Percentiles rank a stretch among this genome's conserved stretches.
These are phyloP conservation scores for Euphorbia tirucalli DNA, from an alignment of 345 rosid species.

Conservation along the genomic window DNA sequence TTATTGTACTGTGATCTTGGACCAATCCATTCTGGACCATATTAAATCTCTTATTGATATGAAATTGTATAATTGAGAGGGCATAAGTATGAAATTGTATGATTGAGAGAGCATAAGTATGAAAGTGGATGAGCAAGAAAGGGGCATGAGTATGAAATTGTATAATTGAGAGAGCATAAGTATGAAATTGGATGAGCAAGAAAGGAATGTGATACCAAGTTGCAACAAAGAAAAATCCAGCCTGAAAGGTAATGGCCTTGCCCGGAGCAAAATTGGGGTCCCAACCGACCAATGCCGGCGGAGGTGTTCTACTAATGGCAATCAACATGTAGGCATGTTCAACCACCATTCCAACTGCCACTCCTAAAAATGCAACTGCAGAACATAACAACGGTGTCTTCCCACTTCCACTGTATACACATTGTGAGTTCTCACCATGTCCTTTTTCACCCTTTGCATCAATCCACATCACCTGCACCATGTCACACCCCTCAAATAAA, in stretches of 20 bases:
- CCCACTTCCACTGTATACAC: constrained; percentile 72
- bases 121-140: too few relatives aligned
- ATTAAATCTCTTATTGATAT: too few relatives aligned
- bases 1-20: too few relatives aligned
- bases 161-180: too few relatives aligned
- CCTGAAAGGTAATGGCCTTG: constrained; percentile 55
- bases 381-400: constrained; percentile 65
- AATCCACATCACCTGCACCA: constrained; percentile 56
- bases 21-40: too few relatives aligned
- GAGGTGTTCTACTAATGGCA: constrained; percentile 62
- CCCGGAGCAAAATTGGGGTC: constrained; percentile 42
- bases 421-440: constrained; percentile 34
- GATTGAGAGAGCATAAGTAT: too few relatives aligned
- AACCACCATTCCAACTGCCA: constrained; percentile 66
- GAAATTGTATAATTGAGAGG: too few relatives aligned
- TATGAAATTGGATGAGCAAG: neutral
- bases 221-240: constrained; percentile 70
- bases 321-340: constrained; percentile 62
- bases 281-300: constrained; percentile 45
- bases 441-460: constrained; percentile 10
- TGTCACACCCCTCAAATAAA: too few relatives aligned
- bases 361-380: constrained; percentile 52
- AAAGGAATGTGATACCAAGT: constrained; percentile 52
- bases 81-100: too few relatives aligned
- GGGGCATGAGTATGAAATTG: too few relatives aligned